phyloP scores from a whole-genome alignment of 2,329 filamentous ascomycete species.

The Fusarium begoniae region DNA sequence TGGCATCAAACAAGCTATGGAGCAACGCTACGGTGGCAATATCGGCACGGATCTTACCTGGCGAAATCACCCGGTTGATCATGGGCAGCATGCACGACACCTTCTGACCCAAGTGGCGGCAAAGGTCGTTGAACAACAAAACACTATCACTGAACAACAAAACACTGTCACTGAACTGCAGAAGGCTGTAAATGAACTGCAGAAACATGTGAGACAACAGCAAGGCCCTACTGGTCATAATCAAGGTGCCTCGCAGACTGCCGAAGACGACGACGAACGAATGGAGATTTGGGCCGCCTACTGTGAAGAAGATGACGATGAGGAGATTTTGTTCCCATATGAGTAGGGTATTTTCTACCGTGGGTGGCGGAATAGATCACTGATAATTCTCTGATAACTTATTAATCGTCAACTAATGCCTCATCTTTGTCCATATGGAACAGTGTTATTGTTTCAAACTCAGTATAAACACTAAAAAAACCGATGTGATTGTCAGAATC shows the following conservation, averaged over 20 bases:
- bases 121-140: accelerated
- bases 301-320: no score
- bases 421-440: no score
- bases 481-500: no score
- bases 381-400: no score
- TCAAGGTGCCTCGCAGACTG: background rate
- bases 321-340: background rate
- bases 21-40: background rate
- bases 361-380: no score
- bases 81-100: background rate
- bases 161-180: background rate
- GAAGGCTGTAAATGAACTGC: background rate
- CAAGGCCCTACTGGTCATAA: background rate
- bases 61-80: background rate
- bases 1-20: no score
- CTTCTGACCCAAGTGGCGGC: background rate
- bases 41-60: background rate
- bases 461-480: no score
- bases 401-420: no score
- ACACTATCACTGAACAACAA: accelerated
- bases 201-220: background rate
- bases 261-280: background rate
- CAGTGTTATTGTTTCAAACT: no score
- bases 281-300: background rate
- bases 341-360: background rate